Percentiles rank a stretch among this genome's conserved stretches.
These are phyloP conservation scores for Penicillium canescens DNA, from an alignment of 495 filamentous ascomycete genomes.

Conservation along the genomic window DNA sequence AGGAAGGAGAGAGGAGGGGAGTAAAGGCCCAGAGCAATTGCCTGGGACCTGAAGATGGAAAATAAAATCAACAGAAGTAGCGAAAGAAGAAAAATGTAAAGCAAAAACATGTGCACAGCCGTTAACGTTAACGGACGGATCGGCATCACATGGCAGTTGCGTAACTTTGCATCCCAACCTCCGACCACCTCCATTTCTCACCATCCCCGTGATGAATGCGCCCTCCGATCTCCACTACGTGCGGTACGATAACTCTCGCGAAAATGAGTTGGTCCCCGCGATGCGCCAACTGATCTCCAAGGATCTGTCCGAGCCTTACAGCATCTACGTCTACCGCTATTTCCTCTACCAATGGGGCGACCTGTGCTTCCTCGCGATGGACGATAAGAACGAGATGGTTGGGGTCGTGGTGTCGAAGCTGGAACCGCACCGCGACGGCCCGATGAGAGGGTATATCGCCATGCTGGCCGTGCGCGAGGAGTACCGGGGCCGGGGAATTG, in stretches of 20 bases:
- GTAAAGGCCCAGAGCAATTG: slow-evolving; percentile 4
- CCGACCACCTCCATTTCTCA: slow-evolving; percentile 3
- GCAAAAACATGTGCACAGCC: slow-evolving; percentile 5
- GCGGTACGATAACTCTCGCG: slow-evolving; percentile 77
- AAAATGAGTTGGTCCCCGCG: slow-evolving; percentile 77
- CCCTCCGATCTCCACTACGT: slow-evolving; percentile 66
- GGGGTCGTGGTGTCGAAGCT: slow-evolving; percentile 97
- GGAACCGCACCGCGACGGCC: slow-evolving; percentile 79
- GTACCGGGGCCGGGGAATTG: slow-evolving; percentile 84
- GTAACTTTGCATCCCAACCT: slow-evolving; percentile 9
- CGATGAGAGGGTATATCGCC: slow-evolving; percentile 92
- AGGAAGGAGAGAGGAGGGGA: slow-evolving; percentile 6
- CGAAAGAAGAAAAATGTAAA: slow-evolving; percentile 10
- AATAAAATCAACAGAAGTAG: slow-evolving; percentile 4
- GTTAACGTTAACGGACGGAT: slow-evolving; percentile 17
- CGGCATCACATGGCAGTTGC: slow-evolving; percentile 40
- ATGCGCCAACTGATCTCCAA: slow-evolving; percentile 95
- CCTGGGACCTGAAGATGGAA: background rate
- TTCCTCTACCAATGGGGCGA: slow-evolving; percentile 98
- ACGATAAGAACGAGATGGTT: slow-evolving; percentile 58
- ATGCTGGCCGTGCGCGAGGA: slow-evolving; percentile 88
- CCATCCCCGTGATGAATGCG: slow-evolving; percentile 30
- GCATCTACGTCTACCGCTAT: slow-evolving; percentile 99
- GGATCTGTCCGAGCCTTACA: slow-evolving; percentile 97
- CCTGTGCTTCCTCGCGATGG: slow-evolving; percentile 87